phyloP scores from a whole-genome alignment of 495 filamentous ascomycete species.

The Xylaria curta region DNA sequence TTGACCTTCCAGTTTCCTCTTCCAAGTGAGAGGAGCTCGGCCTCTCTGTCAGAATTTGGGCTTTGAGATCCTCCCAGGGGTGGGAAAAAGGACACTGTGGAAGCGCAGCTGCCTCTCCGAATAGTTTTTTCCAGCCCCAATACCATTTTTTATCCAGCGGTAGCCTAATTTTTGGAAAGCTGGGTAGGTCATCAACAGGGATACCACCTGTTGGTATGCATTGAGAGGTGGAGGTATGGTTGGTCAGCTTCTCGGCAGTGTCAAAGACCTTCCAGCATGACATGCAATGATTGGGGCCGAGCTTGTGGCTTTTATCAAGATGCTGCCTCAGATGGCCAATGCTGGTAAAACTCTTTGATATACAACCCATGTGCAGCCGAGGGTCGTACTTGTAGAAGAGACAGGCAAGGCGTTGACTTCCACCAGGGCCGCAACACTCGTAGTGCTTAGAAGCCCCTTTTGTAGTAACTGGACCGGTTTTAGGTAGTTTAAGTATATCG shows the following conservation, averaged over 20 bases:
- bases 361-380: slow-evolving; percentile 16
- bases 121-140: slow-evolving; percentile 31
- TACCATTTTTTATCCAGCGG: slow-evolving; percentile 31
- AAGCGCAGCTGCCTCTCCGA: slow-evolving; percentile 10
- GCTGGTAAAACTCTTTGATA: slow-evolving; percentile 25
- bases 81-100: slow-evolving; percentile 34
- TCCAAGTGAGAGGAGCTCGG: too few relatives aligned
- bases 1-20: neutral
- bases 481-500: neutral
- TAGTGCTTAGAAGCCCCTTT: neutral
- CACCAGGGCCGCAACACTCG: neutral
- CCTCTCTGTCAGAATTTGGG: neutral
- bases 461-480: too few relatives aligned
- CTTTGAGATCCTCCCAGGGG: slow-evolving; percentile 23
- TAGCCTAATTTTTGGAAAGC: slow-evolving; percentile 17
- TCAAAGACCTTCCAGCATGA: slow-evolving; percentile 28
- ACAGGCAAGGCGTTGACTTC: slow-evolving; percentile 28
- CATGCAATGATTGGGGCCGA: slow-evolving; percentile 25
- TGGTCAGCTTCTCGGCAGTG: slow-evolving; percentile 5
- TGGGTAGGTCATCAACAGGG: slow-evolving; percentile 25
- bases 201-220: slow-evolving; percentile 29
- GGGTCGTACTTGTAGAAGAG: slow-evolving; percentile 35
- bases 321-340: slow-evolving; percentile 34
- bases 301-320: slow-evolving; percentile 28
- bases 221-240: neutral